Evolutionary conservation across 768 basidiomycete species (phyloP), one percentile per base, ranked within the genome.

Genomic region (Boletus vermiculosoides): DNA sequence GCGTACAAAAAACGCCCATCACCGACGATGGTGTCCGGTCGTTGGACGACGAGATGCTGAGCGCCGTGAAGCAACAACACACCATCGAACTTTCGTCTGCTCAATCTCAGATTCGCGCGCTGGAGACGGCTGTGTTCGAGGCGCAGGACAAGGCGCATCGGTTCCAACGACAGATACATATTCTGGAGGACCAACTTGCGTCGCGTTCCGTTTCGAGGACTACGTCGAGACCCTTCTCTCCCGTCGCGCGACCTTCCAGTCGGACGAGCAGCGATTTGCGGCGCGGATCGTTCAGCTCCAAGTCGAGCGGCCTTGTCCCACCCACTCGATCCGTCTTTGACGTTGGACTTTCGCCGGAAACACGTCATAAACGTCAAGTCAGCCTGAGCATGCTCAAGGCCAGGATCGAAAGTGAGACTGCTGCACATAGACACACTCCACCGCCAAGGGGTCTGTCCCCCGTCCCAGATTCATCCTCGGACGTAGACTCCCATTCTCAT

Each of bases 311-410:
- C 61, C 71, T 71, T 46, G 63, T 75, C 45, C 76, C 79, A 11
- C 62, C 67, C 40, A 76, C 83, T 28, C 79, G 86, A 25, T 80
- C 85, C 1, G 78, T 84, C 4, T 83, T 90, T 54, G 90, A 92
- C 58, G 80, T 84, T 30, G 81, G 80, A 50, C 78, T 94, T 47
- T 83, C 88, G 8, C 81, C 88, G 0, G 88, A 91, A 71, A 86
- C 88, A 36, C 77, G 82, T 30, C 91, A 93, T 72, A 92, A 92
- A 66, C 87, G 92, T 54, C 83, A 85, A 63, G 84, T 92, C 63
- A 91, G 89, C 72, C 72, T 94, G 63, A 84, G 87, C 71, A 94
- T 95, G 90, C 83, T 95, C 50, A 93, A 92, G 67, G 92, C 90
- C 22, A 84, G 92, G 44, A 94, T 94, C 63, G 90, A 93, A 58